phyloP scores from a whole-genome alignment of 345 rosid species.

The Citrus maxima region DNA sequence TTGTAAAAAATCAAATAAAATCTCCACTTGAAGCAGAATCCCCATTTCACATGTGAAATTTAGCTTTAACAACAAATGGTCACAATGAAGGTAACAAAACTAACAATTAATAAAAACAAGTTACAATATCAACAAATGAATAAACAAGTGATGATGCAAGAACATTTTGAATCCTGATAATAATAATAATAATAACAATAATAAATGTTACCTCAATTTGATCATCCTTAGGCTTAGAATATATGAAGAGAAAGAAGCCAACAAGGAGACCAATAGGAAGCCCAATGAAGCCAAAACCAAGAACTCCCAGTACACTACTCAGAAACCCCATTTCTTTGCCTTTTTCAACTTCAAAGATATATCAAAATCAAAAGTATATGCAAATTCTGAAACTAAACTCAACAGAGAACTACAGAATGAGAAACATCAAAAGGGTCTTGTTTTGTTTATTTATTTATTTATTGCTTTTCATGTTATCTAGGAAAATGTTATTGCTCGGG shows the following conservation, averaged over 20 bases:
- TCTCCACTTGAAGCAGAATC: neutral
- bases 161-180: too few species aligned
- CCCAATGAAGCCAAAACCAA: conserved; percentile 66
- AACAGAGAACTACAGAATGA: neutral
- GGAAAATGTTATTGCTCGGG: neutral
- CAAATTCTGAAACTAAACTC: neutral
- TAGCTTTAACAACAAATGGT: too few species aligned
- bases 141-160: neutral
- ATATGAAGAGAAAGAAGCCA: conserved; percentile 65
- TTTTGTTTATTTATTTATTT: too few species aligned
- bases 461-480: neutral
- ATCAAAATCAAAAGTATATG: neutral
- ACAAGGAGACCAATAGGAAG: conserved; percentile 62
- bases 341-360: neutral
- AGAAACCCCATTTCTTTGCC: conserved; percentile 44
- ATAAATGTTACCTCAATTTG: conserved; percentile 46
- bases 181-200: neutral
- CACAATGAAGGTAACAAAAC: too few species aligned
- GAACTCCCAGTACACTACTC: conserved; percentile 45
- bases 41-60: neutral
- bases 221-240: conserved; percentile 43
- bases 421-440: neutral
- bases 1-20: neutral
- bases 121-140: neutral
- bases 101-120: neutral